These are phyloP conservation scores for Claviceps spartinae DNA, from an alignment of 2,329 filamentous ascomycete genomes.

Conservation along the genomic window DNA sequence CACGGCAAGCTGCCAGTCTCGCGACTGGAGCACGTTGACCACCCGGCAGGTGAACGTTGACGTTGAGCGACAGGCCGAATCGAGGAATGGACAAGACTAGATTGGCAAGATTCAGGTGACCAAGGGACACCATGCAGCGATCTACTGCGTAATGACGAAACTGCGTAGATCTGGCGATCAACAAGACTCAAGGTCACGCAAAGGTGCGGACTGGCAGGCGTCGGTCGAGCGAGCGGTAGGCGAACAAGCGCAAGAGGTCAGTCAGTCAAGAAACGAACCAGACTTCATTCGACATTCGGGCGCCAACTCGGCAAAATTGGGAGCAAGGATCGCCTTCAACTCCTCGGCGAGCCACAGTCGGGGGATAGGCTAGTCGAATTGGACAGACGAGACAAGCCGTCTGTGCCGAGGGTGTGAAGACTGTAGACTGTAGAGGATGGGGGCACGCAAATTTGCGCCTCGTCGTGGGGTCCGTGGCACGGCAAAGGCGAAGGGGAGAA, in stretches of 20 bases:
- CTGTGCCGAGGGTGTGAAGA: background rate
- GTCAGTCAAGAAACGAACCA: background rate
- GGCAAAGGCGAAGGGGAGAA: background rate
- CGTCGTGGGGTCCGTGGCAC: background rate
- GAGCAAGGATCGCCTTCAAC: background rate
- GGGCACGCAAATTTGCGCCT: conserved; percentile 1
- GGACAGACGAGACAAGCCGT: background rate
- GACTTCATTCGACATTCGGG: background rate
- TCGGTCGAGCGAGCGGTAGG: background rate
- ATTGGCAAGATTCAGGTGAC: background rate
- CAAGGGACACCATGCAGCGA: background rate
- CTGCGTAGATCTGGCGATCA: background rate
- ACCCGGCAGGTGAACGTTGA: conserved; percentile 17
- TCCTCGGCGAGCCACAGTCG: background rate
- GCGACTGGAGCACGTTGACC: conserved; percentile 45
- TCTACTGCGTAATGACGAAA: background rate
- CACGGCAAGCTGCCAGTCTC: conserved; percentile 44
- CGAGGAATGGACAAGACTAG: background rate
- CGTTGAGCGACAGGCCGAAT: conserved; percentile 5
- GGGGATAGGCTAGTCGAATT: background rate
- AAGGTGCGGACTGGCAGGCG: background rate
- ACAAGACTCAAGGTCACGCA: background rate
- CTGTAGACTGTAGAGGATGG: background rate
- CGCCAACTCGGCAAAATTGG: background rate
- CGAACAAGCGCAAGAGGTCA: background rate